Base-by-base conservation (phyloP, 805 yeast genomes). In the Metschnikowia colocasiae region DNA sequence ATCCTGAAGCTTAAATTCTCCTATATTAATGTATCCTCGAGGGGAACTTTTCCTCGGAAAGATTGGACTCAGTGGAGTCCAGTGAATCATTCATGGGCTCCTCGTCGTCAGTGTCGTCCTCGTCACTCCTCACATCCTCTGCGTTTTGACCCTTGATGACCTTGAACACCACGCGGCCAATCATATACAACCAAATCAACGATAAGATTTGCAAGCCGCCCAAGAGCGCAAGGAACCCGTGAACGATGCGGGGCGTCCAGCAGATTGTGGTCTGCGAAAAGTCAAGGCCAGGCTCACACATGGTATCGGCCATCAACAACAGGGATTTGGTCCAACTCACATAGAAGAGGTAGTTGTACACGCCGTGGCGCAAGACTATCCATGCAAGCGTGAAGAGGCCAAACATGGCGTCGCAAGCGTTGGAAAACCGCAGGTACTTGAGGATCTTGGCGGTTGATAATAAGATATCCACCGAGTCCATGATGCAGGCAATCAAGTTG, bases 101-200 rank as follows among this genome's bases (percentile, higher is more conserved):
- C 4, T 68, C 73, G 4, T 50, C 59, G 30, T 65, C 72, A 9
- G 71, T 73, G 43, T 82, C 88, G 46, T 87, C 95, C 47, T 76
- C 83, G 57, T 87, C 96, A 61, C 92, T 83, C 66, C 97, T 80
- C 27, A 85, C 83, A 63, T 90, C 97, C 56, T 87, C 95, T 1
- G 96, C 96, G 30, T 81, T 80, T 19, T 67, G 73, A 4, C 96
- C 97, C 7, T 76, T 71, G 22, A 88, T 52, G 20, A 89, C 92
- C 61, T 77, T 82, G 46, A 74, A 62, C 9, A 87, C 88, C 22
- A 89, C 95, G 55, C 78, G 81, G 10, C 77, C 51, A 48, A 90
- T 89, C 68, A 85, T 73, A 59, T 71, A 79, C 76, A 89, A 74
- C 97, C 97, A 89, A 44, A 85, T 61, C 15, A 82, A 47, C 29